A percentile compares a stretch with the other conserved stretches of the same genome.
These are phyloP conservation scores for Verticillium tricorpus DNA, from an alignment of 2,329 filamentous ascomycete species.

Conservation along the genomic window DNA sequence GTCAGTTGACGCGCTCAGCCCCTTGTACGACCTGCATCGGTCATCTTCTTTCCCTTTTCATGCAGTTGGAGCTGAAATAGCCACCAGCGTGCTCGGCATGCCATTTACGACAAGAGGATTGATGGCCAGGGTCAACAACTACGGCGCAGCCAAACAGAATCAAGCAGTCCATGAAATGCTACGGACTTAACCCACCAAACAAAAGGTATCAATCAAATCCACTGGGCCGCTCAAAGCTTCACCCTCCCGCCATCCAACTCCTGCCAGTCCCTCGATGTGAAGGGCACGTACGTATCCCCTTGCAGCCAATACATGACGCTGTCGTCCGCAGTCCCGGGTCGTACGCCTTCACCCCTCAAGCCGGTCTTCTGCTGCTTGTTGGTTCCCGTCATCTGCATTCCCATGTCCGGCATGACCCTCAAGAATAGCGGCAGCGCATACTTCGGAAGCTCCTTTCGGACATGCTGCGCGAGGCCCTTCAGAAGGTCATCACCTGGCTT, in stretches of 20 bases:
- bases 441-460: constrained; percentile 54
- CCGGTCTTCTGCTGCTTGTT: constrained; percentile 83
- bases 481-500: constrained; percentile 41
- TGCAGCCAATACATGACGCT: constrained; percentile 62
- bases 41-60: too few species aligned
- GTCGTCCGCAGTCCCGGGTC: constrained; percentile 49
- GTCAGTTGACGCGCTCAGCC: too few species aligned
- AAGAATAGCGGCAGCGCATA: constrained; percentile 79
- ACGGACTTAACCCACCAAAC: not conserved
- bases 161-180: not conserved
- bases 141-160: too few species aligned
- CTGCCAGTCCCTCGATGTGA: constrained; percentile 64
- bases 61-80: too few species aligned
- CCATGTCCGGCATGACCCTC: constrained; percentile 53
- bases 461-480: constrained; percentile 57
- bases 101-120: too few species aligned
- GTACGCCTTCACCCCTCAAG: constrained; percentile 68
- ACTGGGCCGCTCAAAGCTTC: constrained; percentile 49
- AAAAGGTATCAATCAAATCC: not conserved
- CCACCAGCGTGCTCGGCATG: too few species aligned
- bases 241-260: constrained; percentile 62
- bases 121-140: too few species aligned
- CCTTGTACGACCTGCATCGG: too few species aligned
- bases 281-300: constrained; percentile 62
- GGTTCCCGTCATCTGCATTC: constrained; percentile 69